Evolutionary conservation across 148 eudicot genomes (phyloP).

Genomic region (Cornus florida): DNA sequence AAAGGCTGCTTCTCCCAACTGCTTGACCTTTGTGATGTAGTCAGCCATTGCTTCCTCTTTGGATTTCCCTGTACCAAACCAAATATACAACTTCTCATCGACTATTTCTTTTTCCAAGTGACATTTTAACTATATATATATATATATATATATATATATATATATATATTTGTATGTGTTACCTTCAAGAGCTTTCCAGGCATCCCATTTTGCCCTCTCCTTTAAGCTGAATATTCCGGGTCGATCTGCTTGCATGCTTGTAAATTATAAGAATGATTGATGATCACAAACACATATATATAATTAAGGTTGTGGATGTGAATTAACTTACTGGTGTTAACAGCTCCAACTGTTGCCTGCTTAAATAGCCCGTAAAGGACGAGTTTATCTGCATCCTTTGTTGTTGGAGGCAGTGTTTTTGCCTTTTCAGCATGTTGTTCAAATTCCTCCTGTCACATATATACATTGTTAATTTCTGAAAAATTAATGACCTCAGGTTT

Average conservation of each 20-base stretch:
- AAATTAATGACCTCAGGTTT: too few relatives aligned
- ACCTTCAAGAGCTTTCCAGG: slow-evolving; percentile 8
- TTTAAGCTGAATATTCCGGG: slow-evolving; percentile 4
- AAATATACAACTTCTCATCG: background rate
- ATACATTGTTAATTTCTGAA: too few relatives aligned
- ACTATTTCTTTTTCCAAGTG: too few relatives aligned
- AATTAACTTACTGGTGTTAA: slow-evolving; percentile 2
- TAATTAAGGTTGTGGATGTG: background rate
- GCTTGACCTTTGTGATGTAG: background rate
- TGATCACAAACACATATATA: background rate
- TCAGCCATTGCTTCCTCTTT: slow-evolving; percentile 1
- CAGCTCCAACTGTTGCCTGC: slow-evolving; percentile 3
- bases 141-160: too few relatives aligned
- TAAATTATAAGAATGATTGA: background rate
- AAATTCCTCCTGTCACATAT: slow-evolving; percentile 1
- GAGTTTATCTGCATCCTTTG: slow-evolving; percentile 8
- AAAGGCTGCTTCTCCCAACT: background rate
- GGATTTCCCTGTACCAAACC: background rate
- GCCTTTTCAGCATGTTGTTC: slow-evolving; percentile 2
- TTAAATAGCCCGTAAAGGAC: slow-evolving; percentile 3
- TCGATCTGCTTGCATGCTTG: background rate
- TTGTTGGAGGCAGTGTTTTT: slow-evolving; percentile 1
- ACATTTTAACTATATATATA: too few relatives aligned
- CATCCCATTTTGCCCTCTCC: slow-evolving; percentile 12
- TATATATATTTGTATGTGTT: background rate